A percentile compares a stretch with the other conserved stretches of the same genome.
Evolutionary conservation across 768 basidiomycete species (phyloP).

Genomic region (Naganishia friedmannii): DNA sequence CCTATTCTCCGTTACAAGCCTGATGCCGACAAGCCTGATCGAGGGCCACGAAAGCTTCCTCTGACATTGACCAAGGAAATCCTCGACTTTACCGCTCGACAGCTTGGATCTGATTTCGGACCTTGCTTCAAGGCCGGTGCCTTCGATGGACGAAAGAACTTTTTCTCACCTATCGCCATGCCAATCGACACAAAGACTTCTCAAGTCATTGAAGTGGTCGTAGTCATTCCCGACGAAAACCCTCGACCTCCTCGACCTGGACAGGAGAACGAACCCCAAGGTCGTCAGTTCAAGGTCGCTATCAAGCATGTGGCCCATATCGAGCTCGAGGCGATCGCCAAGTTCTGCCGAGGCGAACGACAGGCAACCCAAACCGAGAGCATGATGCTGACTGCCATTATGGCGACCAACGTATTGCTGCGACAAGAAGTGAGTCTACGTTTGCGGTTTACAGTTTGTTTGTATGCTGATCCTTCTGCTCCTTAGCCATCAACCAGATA

Average conservation of each 20-base stretch:
- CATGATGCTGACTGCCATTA: conserved; percentile 41
- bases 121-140: conserved; percentile 10
- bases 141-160: conserved; percentile 40
- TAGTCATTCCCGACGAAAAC: conserved; percentile 28
- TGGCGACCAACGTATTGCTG: conserved; percentile 51
- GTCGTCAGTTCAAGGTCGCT: conserved; percentile 41
- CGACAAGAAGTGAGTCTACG: conserved; percentile 24
- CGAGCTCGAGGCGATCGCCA: conserved; percentile 43
- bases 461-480: not conserved
- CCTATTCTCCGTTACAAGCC: conserved; percentile 38
- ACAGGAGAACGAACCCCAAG: conserved; percentile 39
- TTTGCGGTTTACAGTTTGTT: not conserved
- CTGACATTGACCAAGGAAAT: conserved; percentile 34
- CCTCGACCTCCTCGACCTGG: conserved; percentile 18
- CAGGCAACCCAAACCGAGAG: conserved; percentile 42
- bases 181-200: conserved; percentile 13
- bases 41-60: conserved; percentile 34
- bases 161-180: conserved; percentile 43
- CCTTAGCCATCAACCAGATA: conserved; percentile 23
- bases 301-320: conserved; percentile 46
- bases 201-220: conserved; percentile 4
- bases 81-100: conserved; percentile 16
- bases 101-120: not conserved
- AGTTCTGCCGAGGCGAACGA: conserved; percentile 40
- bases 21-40: conserved; percentile 27